Base-by-base conservation (phyloP, 768 basidiomycete species). In the Sarcomyxa edulis region DNA sequence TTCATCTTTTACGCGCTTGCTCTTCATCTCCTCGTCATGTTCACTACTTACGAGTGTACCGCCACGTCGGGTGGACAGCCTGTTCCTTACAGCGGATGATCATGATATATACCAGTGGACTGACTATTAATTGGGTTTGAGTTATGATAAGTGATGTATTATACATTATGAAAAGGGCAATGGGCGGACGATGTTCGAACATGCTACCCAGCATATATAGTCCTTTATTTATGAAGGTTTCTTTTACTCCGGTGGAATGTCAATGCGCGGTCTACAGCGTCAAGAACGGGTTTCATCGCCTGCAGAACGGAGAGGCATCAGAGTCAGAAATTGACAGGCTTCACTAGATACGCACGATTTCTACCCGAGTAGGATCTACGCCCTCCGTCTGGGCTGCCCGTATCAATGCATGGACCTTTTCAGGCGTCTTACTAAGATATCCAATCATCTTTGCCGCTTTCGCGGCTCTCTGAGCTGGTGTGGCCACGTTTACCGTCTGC, bases 391-490 rank as follows among this genome's bases (percentile, higher is more conserved):
- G 69, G 7, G 80, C 84, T 15, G 68, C 61, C 30, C 68, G 68
- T 3, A 94, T 72, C n/a, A 97, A 68, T 4, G 81, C 81, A 6
- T 77, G 73, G 2, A 94, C 81, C 55, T 95, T 91, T 57, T 86
- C 88, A 20, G 71, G 77, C 0, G 88, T 94, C 54, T 78, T 83
- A 28, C 69, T 60, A 23, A 98, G 68, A 55, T 91, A 95, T 3
- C 70, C 77, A 4, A 78, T 76, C 94, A 99, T 96, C 64, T 90
- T 94, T 6, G 77, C 73, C 0, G 84, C 85, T 54, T 93, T 91
- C 5, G 76, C 70, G 1, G 76, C 72, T 48, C 83, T 79, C 52
- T 95, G 88, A 1, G 74, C 71, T 3, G 79, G 72, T 0, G 80
- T 81, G 2, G 76, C 64, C 1, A 63, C 48, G 4, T 66, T 62